Percentiles rank a stretch among this genome's conserved stretches.
These are phyloP conservation scores for Pilobolus umbonatus DNA, from an alignment of 192 early-diverging fungal genomes.

Conservation along the genomic window DNA sequence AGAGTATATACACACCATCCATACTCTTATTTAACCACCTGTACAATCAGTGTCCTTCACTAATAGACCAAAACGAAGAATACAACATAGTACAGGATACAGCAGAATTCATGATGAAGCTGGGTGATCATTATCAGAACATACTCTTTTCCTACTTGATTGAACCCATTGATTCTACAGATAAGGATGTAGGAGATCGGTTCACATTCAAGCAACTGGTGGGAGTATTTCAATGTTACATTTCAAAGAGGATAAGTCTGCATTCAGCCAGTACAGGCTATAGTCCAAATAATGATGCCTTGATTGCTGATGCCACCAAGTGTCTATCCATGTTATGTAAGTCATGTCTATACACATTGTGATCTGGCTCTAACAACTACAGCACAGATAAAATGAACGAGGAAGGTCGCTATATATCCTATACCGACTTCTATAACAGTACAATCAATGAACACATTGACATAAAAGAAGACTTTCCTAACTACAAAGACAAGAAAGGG, in stretches of 20 bases:
- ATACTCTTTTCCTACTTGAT: background rate
- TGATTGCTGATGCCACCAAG: conserved; percentile 24
- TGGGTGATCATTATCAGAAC: background rate
- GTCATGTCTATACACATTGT: background rate
- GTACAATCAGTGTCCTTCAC: background rate
- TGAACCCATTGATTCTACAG: background rate
- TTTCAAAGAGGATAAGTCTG: background rate
- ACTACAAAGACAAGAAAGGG: conserved; percentile 59
- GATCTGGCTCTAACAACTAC: background rate
- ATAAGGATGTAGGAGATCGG: background rate
- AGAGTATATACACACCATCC: background rate
- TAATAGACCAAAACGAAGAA: background rate
- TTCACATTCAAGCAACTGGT: background rate
- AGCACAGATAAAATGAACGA: conserved; percentile 59
- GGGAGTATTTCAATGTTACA: background rate
- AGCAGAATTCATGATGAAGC: conserved; percentile 4
- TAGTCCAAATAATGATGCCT: conserved; percentile 23
- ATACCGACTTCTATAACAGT: conserved; percentile 67
- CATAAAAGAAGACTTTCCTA: conserved; percentile 73
- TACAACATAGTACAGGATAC: background rate
- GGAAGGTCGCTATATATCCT: conserved; percentile 47
- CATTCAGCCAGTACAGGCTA: conserved; percentile 5
- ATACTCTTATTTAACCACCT: background rate
- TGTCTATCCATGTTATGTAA: conserved; percentile 30
- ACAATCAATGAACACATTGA: conserved; percentile 65